phyloP scores from a whole-genome alignment of 208 protist species.

The Spongospora subterranea region DNA sequence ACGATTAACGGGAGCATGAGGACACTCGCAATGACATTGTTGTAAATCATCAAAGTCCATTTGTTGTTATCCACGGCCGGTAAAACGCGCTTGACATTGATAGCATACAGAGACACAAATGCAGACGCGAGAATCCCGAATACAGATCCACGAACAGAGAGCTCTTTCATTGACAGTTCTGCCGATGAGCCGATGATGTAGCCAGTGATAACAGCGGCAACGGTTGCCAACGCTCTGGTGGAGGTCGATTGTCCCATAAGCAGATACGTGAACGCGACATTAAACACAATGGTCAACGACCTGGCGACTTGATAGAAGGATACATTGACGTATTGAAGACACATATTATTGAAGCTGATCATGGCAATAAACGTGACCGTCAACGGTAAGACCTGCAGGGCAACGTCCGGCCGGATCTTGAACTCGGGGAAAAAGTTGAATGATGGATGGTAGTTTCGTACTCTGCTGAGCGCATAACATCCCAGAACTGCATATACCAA shows the following conservation, averaged over 20 bases:
- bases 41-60: conserved; percentile 73
- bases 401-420: conserved; percentile 53
- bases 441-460: not conserved
- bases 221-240: conserved; percentile 58
- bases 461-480: not conserved
- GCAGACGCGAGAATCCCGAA: conserved; percentile 74
- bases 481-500: not conserved
- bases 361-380: conserved; percentile 75
- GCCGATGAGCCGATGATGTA: conserved; percentile 72
- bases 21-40: conserved; percentile 71
- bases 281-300: conserved; percentile 78
- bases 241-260: conserved; percentile 71
- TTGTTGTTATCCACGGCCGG: conserved; percentile 70
- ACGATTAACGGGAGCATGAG: conserved; percentile 73
- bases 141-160: conserved; percentile 65
- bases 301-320: conserved; percentile 78
- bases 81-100: conserved; percentile 75
- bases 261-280: conserved; percentile 73
- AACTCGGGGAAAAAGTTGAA: conserved; percentile 56
- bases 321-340: conserved; percentile 79
- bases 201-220: conserved; percentile 72
- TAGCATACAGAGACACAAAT: conserved; percentile 76
- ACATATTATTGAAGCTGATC: conserved; percentile 81
- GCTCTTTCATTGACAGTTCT: conserved; percentile 68
- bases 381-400: conserved; percentile 71